Percentiles rank a stretch among this genome's conserved stretches.
Conservation (phyloP, 2,329 filamentous ascomycete genomes). For the Falciphora oryzae region DNA sequence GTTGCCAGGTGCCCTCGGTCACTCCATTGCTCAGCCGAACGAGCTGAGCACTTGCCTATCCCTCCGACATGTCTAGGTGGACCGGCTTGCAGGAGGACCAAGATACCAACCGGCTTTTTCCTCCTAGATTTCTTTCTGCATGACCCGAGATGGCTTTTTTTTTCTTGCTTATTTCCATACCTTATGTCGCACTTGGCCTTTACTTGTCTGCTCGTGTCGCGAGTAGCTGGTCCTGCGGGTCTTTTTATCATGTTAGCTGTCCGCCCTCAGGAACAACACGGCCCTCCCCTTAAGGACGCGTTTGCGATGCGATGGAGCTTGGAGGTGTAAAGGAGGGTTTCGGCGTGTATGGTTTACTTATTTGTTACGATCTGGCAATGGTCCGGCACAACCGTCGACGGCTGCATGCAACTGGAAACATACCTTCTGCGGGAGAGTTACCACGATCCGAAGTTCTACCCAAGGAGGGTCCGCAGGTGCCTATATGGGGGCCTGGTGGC, state of each 20-base stretch:
- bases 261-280: not conserved
- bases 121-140: slow-evolving; percentile 20
- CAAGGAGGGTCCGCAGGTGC: not conserved
- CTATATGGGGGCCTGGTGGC: not conserved
- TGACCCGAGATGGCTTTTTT: slow-evolving; percentile 19
- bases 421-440: not conserved
- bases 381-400: not conserved
- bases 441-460: not conserved
- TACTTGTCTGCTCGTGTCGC: not conserved
- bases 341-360: not conserved
- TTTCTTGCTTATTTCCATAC: slow-evolving; percentile 7
- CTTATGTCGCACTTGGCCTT: slow-evolving; percentile 1
- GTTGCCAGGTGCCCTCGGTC: not conserved
- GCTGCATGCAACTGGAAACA: not conserved
- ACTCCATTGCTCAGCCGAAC: not conserved
- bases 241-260: not conserved
- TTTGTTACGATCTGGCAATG: not conserved
- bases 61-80: not conserved
- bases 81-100: slow-evolving; percentile 2
- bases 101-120: slow-evolving; percentile 10
- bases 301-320: not conserved
- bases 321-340: not conserved
- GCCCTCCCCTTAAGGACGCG: not conserved
- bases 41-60: not conserved
- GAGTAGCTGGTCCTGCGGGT: not conserved